Base-by-base conservation (phyloP, 805 yeast genomes). In the Zygosaccharomyces rouxii region DNA sequence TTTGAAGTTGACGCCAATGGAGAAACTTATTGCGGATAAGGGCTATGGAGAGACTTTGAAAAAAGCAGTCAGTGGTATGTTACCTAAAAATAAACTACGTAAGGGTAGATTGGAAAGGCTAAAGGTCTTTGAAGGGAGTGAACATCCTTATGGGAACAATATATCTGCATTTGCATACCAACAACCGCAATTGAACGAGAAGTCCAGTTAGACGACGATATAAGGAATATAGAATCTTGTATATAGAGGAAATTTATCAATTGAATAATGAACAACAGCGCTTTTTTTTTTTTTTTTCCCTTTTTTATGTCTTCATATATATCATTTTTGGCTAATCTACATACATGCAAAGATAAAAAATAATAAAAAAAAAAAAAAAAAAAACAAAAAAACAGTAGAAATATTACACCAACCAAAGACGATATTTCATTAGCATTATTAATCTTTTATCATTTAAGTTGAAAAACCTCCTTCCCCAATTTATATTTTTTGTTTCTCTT, bases 11-110 rank as follows among this genome's bases (percentile, higher is more conserved):
- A 77, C 82, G 38, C 82, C 97, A 19, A 85, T 94, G 94, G 81
- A 81, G 48, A 82, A 79, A 52, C 71, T 90, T 67, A 79, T 81
- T 35, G 79, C 73, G 41, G 83, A 89, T 64, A 81, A 84, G 59
- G 99, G 99, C 6, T 86, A 81, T 57, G 83, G 88, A n/a, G 98
- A 94, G 68, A 71, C 90, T 10, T 72, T 94, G 59, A 79, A 71
- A 59, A 80, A 85, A 58, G 98, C 99, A 1, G 99, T 94, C 5
- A 83, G 88, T 54, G 95, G 95, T 48, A 94, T 94, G 99, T 75
- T 94, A 48, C 99, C 99, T 38, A 90, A 88, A 71, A 92, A 94
- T 68, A 82, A 83, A 60, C 78, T 84, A 54, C 80, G 98, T 67
- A 78, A 83, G 59, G 71, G 74, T 11, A 81, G 99, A 66, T 68